Base-by-base conservation (phyloP, 306 rosid genomes). In the Citrullus amarus region DNA sequence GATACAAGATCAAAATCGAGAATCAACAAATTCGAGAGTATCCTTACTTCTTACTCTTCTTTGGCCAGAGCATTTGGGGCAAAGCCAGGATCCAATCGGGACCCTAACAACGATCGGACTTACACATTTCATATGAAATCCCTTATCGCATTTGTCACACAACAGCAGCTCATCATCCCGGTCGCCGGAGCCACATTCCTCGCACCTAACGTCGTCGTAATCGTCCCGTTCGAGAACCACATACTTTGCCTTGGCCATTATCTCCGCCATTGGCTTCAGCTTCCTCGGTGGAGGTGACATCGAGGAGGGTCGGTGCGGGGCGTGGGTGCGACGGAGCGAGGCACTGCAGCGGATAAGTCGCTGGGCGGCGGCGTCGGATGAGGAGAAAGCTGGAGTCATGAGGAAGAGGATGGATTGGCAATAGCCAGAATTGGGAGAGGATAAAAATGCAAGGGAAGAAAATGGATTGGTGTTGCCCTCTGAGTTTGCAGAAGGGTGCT, bases 31-130 rank as follows among this genome's bases (percentile, higher is more conserved):
- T 18, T 67, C 20, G 56, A 30, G 36, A 41, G 20, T 44, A 81
- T 80, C 78, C 92, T 81, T 86, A 92, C 97, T 78, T 81, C 86
- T 86, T 53, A 79, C 80, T 85, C 86, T 82, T 86, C 80, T 85
- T 55, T 62, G 80, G 14, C 88, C 92, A 6, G 82, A 82, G 79
- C 97, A 92, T 17, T 80, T 84, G 55, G 92, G 96, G 85, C 97
- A 92, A 39, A 89, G 84, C 97, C 97, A 92, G 38, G 93, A 82
- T 83, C 97, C 96, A 83, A 88, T 86, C 70, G 97, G 97, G n/a
- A 92, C 83, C 74, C 96, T 86, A 3, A 80, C 93, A 6, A 86
- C 93, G 81, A 92, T 89, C 60, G 97, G 97, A 18, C 93, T 86
- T 69, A 89, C 83, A 56, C 97, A 92, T 89, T 92, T 88, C 92